A percentile compares a stretch with the other conserved stretches of the same genome.
These are phyloP conservation scores for Calonectria leucothoes DNA, from an alignment of 2,329 filamentous ascomycete genomes.

Conservation along the genomic window DNA sequence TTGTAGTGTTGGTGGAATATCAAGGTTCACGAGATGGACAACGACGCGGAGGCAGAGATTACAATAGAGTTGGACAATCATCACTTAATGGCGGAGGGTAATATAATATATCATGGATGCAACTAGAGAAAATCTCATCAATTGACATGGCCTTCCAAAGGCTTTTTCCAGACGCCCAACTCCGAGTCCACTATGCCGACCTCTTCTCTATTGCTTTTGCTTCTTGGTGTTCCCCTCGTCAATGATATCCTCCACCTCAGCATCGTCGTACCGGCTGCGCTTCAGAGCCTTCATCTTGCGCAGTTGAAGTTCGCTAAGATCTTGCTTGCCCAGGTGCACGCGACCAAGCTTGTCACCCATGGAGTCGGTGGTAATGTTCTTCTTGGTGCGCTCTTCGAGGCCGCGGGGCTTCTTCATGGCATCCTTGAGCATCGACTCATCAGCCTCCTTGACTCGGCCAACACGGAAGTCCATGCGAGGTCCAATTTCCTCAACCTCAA, in stretches of 20 bases:
- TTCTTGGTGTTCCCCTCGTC: constrained; percentile 54
- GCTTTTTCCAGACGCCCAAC: constrained; percentile 48
- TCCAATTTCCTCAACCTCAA: constrained; percentile 96
- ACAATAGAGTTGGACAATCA: background rate
- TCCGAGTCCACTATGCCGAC: constrained; percentile 38
- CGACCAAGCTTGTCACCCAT: constrained; percentile 98
- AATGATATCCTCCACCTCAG: constrained; percentile 56
- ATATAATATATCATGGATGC: constrained; percentile 11
- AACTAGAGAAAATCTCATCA: constrained; percentile 36
- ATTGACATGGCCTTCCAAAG: constrained; percentile 40
- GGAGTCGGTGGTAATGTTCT: constrained; percentile 91
- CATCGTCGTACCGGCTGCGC: constrained; percentile 75
- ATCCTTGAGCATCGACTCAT: constrained; percentile 85
- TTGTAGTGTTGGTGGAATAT: background rate
- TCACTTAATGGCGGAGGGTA: constrained; percentile 8
- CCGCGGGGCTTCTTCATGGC: constrained; percentile 88
- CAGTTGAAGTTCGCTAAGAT: constrained; percentile 88
- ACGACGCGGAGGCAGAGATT: background rate
- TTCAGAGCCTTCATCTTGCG: constrained; percentile 99
- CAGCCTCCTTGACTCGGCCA: constrained; percentile 82
- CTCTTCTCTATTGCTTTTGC: constrained; percentile 45
- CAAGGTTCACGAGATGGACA: background rate
- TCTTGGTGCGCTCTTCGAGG: constrained; percentile 84
- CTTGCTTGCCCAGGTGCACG: constrained; percentile 91
- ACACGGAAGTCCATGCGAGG: constrained; percentile 93